These are phyloP conservation scores for Dictyostelium purpureum DNA, from an alignment of 78 protist genomes.

Conservation along the genomic window DNA sequence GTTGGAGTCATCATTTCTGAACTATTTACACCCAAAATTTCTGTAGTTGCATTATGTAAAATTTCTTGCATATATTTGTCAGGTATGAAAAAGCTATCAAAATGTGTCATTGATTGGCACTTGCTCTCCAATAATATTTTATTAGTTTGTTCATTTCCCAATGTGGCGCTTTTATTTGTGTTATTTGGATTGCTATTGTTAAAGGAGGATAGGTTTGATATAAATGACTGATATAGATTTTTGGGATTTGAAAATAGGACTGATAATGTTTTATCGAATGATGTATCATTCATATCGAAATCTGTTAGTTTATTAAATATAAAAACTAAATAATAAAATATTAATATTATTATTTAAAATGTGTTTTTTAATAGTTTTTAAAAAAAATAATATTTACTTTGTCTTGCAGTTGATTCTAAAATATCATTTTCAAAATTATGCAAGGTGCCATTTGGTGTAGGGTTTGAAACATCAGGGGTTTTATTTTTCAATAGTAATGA, in stretches of 20 bases:
- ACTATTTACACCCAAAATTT: background rate
- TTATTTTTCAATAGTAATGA: constrained; percentile 35
- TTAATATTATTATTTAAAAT: background rate
- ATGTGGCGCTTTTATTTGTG: background rate
- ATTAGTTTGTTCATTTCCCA: background rate
- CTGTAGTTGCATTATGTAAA: background rate
- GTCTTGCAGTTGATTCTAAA: constrained; percentile 26
- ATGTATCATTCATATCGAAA: constrained; percentile 1
- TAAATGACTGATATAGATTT: background rate
- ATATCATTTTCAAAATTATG: background rate
- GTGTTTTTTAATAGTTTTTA: background rate
- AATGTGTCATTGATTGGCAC: background rate
- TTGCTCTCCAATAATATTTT: background rate
- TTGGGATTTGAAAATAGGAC: constrained; percentile 24
- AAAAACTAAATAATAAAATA: constrained; percentile 18
- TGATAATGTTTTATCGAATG: constrained; percentile 46
- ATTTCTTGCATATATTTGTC: constrained; percentile 26
- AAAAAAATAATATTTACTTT: background rate
- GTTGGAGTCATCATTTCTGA: background rate
- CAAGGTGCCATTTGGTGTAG: background rate
- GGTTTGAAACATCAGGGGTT: constrained; percentile 54
- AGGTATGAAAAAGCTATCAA: constrained; percentile 12
- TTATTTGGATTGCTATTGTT: background rate
- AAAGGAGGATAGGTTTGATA: background rate
- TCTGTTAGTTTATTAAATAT: constrained; percentile 66